phyloP scores from a whole-genome alignment of 1,284 basidiomycete species.

The Sanghuangporus weigelae region DNA sequence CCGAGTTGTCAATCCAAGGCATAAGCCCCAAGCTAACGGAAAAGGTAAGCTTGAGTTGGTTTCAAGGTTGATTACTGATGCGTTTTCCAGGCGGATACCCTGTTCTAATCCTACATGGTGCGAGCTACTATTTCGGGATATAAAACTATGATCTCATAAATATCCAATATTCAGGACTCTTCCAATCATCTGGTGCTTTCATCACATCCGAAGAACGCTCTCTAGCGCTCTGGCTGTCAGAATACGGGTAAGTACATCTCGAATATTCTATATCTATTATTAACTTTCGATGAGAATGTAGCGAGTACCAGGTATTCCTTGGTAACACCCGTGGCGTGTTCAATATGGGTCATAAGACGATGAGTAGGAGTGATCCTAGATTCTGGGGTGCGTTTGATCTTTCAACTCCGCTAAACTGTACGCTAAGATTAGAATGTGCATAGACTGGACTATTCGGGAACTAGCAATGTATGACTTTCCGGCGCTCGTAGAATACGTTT shows the following conservation, averaged over 20 bases:
- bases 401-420: slow-evolving; percentile 11
- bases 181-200: slow-evolving; percentile 58
- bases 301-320: slow-evolving; percentile 54
- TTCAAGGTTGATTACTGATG: not conserved
- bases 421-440: not conserved
- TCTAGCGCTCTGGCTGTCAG: slow-evolving; percentile 57
- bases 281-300: not conserved
- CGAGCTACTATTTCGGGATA: not conserved
- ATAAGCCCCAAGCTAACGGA: slow-evolving; percentile 34
- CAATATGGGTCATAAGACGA: slow-evolving; percentile 51
- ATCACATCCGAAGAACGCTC: slow-evolving; percentile 57
- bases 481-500: slow-evolving; percentile 52
- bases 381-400: slow-evolving; percentile 45
- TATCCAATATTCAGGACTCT: slow-evolving; percentile 32
- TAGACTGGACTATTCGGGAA: slow-evolving; percentile 58
- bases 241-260: slow-evolving; percentile 33
- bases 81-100: slow-evolving; percentile 40
- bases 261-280: not conserved
- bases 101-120: slow-evolving; percentile 51
- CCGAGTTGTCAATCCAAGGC: slow-evolving; percentile 43
- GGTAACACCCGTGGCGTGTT: slow-evolving; percentile 58
- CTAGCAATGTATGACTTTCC: slow-evolving; percentile 57
- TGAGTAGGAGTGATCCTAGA: slow-evolving; percentile 43
- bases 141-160: not conserved
- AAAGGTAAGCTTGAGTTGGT: slow-evolving; percentile 23